Evolutionary conservation across 139 green algal genomes (phyloP), one percentile per base, ranked within the genome.

Genomic region (Gonium pectorale): DNA sequence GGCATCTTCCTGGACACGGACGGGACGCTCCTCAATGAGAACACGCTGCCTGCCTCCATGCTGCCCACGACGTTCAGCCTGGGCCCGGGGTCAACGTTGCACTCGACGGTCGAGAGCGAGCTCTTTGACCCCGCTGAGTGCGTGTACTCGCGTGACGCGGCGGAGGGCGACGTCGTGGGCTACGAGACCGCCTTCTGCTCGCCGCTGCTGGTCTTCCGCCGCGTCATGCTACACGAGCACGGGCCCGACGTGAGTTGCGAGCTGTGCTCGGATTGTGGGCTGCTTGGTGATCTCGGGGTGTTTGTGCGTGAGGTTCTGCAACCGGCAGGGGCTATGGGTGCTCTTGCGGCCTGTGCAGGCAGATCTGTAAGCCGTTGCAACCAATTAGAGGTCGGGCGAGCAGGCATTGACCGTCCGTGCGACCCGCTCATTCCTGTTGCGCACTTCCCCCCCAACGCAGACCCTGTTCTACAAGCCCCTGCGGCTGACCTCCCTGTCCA

Each of bases 1-100:
- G 70, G 70, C 21, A 35, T 79, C 46, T 79, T 88, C 71, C 35
- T 90, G 59, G 91, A 94, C 83, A 91, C 75, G 43, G 91, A 94
- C 59, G 91, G 91, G 60, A 86, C 67, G 8, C 72, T 94, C 22
- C 5, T 93, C 41, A 92, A 81, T 59, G 13, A 40, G 35, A 35
- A 74, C 41, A 89, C 54, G 35, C 29, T 90, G 11, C 73, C 72
- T 0, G 2, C 54, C 9, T 22, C 26, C 5, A 11, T 89, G 27
- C 38, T 74, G 27, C 33, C 60, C 19, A 33, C 26, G 2, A 56
- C 24, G 79, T 71, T 29, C 38, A 54, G 62, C 19, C 15, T 41
- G 3, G 69, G 66, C 37, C 40, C 69, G 17, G 38, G 77, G 26
- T 5, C 66, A 52, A 89, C 49, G 26, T 85, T 44, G 71, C 81